Evolutionary conservation across 345 rosid genomes (phyloP), one percentile per base, ranked within the genome.

Genomic region (Populus deltoides): DNA sequence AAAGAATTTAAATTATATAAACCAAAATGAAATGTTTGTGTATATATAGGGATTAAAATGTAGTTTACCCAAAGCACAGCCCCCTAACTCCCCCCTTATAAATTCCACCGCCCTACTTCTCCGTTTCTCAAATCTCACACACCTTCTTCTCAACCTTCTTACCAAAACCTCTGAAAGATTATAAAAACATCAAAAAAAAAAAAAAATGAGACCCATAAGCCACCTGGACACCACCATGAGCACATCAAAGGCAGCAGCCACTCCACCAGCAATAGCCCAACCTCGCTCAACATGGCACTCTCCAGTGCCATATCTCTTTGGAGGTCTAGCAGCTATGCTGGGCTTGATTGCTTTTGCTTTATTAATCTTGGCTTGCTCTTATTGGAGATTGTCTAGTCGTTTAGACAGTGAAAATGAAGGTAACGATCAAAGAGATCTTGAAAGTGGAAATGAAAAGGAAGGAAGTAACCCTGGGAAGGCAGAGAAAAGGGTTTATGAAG

Each of bases 311-410:
- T 97, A 93, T 82, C 85, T 97, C 38, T 94, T 97, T 53, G 99
- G 99, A 17, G 99, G 99, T 24, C 79, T 97, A 47, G 98, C 98
- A 0, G 99, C 97, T 11, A 97, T 94, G 97, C 78, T 97, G 24
- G 97, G 99, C 47, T 88, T 97, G 72, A 92, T 94, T 17, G 97
- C 98, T 68, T 91, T 93, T 72, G 98, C 99, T 41, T 89, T 96
- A 29, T 70, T 93, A 7, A 88, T 93, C 80, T 91, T 96, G 43
- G 98, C 98, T 15, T 96, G 98, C 82, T 96, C 99, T 72, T 93
- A 92, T 65, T 93, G 97, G 99, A 92, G 89, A 74, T 90, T 92
- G 33, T 96, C 98, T 1, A 93, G 93, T 38, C 57, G 75, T 10
- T 33, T 74, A 6, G 71, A 70, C 33, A 41, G 57, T n/a, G 22